Conservation (phyloP, 495 filamentous ascomycete species). For the Gamarada debralockiae region DNA sequence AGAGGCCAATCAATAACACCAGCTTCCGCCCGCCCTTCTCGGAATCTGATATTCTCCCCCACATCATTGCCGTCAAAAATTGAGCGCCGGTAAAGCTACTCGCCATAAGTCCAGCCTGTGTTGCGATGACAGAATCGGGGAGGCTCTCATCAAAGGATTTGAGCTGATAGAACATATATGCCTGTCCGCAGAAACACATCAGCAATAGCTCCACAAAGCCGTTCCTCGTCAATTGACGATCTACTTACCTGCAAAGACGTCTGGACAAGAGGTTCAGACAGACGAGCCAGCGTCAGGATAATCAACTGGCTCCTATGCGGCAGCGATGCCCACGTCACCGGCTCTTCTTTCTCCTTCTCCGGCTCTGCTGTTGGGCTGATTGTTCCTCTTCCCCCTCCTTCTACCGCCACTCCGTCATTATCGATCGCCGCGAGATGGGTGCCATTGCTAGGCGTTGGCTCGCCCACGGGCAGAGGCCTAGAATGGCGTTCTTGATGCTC, state of each 20-base stretch:
- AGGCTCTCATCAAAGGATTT: conserved; percentile 63
- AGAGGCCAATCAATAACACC: conserved; percentile 69
- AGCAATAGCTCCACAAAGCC: conserved; percentile 24
- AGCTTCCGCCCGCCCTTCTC: conserved; percentile 68
- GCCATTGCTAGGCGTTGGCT: not conserved
- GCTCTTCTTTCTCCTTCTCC: conserved; percentile 9
- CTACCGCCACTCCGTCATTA: conserved; percentile 8
- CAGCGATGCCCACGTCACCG: conserved; percentile 60
- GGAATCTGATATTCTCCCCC: conserved; percentile 73
- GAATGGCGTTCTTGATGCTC: not conserved
- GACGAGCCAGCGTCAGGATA: conserved; percentile 66
- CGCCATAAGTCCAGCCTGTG: conserved; percentile 72
- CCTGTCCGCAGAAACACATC: conserved; percentile 13
- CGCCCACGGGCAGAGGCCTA: not conserved
- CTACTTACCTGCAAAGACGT: conserved; percentile 59
- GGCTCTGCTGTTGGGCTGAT: not conserved
- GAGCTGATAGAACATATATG: conserved; percentile 79
- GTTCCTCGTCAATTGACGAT: not conserved
- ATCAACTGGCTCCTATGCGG: conserved; percentile 71
- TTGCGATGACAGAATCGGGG: conserved; percentile 63
- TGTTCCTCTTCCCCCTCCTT: not conserved
- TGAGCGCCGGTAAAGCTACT: conserved; percentile 79
- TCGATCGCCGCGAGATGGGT: conserved; percentile 4
- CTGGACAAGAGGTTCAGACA: conserved; percentile 78
- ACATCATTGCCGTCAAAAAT: conserved; percentile 79